Evolutionary conservation across 139 green algal species (phyloP).

Genomic region (Medakamo hakoo): DNA sequence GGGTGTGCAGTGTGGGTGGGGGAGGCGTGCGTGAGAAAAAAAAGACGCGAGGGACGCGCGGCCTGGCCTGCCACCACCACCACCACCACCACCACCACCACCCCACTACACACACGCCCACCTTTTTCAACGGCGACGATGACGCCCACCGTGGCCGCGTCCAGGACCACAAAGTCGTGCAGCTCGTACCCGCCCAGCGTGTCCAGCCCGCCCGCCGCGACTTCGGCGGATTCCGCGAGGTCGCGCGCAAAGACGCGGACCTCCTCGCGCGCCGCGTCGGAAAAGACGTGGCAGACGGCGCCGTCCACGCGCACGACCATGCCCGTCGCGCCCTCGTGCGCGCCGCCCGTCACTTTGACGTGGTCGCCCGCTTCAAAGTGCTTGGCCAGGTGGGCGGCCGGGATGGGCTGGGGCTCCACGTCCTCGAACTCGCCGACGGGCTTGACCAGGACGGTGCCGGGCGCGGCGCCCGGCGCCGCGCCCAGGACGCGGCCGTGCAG

Average conservation of each 20-base stretch:
- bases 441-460: not conserved
- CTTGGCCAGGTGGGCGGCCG: not conserved
- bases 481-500: not conserved
- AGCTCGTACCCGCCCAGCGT: slow-evolving; percentile 73
- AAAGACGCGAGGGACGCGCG: no score
- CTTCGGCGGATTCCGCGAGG: slow-evolving; percentile 45
- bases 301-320: slow-evolving; percentile 65
- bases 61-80: no score
- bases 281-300: slow-evolving; percentile 46
- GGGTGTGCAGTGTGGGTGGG: no score
- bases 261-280: slow-evolving; percentile 55
- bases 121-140: slow-evolving; percentile 59
- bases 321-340: slow-evolving; percentile 61
- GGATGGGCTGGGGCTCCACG: slow-evolving; percentile 21
- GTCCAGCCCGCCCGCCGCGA: slow-evolving; percentile 25
- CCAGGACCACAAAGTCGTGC: slow-evolving; percentile 83
- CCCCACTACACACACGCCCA: no score
- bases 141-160: slow-evolving; percentile 42
- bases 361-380: slow-evolving; percentile 47
- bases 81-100: no score
- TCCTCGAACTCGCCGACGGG: slow-evolving; percentile 61
- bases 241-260: slow-evolving; percentile 71
- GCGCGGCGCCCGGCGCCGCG: no score
- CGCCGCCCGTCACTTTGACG: slow-evolving; percentile 67
- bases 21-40: no score